Conservation (phyloP, 805 yeast genomes). For the Barnettozyma salicaria region DNA sequence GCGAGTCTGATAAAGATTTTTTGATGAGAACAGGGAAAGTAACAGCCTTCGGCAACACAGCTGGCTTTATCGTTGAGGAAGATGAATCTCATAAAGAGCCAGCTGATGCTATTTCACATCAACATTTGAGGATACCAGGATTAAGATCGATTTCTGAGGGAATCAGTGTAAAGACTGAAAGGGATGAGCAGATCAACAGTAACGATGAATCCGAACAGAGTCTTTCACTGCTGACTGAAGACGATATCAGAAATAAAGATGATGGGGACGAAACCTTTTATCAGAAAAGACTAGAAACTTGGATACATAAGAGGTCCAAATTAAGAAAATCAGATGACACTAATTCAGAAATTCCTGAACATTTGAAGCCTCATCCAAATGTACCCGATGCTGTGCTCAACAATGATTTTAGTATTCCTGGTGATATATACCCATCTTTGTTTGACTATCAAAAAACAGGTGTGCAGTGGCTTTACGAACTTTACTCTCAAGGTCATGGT, state of each 20-base stretch:
- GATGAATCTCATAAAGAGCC: slow-evolving; percentile 21
- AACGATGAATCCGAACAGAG: slow-evolving; percentile 17
- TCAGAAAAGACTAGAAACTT: slow-evolving; percentile 49
- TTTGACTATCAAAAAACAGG: slow-evolving; percentile 95
- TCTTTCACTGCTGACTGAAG: slow-evolving; percentile 22
- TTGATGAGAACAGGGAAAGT: slow-evolving; percentile 85
- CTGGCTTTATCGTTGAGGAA: slow-evolving; percentile 43
- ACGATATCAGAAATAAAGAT: slow-evolving; percentile 46
- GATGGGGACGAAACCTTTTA: slow-evolving; percentile 77
- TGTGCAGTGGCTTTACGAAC: slow-evolving; percentile 96
- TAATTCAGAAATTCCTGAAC: slow-evolving; percentile 41
- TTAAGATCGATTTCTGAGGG: slow-evolving; percentile 16
- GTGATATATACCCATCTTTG: slow-evolving; percentile 79
- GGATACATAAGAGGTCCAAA: slow-evolving; percentile 51
- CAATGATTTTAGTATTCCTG: slow-evolving; percentile 71
- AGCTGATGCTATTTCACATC: slow-evolving; percentile 14
- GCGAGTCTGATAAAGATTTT: slow-evolving; percentile 76
- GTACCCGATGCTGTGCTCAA: slow-evolving; percentile 70
- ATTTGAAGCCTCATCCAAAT: slow-evolving; percentile 72
- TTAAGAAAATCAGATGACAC: slow-evolving; percentile 24
- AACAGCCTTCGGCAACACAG: slow-evolving; percentile 82
- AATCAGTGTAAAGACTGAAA: slow-evolving; percentile 10
- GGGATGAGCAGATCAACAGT: slow-evolving; percentile 13
- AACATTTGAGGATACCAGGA: slow-evolving; percentile 24
- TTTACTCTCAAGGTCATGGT: slow-evolving; percentile 83